phyloP scores from a whole-genome alignment of 768 basidiomycete species.

The Pisolithus microcarpus region DNA sequence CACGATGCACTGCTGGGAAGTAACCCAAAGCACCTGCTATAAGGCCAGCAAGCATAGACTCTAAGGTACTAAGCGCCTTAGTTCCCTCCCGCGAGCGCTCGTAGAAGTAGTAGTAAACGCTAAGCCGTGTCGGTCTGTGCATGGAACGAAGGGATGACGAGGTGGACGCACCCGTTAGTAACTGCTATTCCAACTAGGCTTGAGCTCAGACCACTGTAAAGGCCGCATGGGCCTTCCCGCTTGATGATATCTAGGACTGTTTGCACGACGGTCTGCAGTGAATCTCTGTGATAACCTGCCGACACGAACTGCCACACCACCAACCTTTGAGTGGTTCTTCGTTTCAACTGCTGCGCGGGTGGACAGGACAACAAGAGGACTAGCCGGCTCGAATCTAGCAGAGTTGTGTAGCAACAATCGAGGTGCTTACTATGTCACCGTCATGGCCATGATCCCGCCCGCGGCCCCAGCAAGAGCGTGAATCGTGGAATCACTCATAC shows the following conservation, averaged over 20 bases:
- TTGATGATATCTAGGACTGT: slow-evolving; percentile 70
- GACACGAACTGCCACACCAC: neutral
- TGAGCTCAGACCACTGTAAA: slow-evolving; percentile 84
- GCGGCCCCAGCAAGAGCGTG: slow-evolving; percentile 86
- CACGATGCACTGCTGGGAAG: neutral
- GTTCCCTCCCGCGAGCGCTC: slow-evolving; percentile 59
- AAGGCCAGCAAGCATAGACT: slow-evolving; percentile 83
- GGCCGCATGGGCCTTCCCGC: slow-evolving; percentile 73
- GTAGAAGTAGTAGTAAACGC: slow-evolving; percentile 92
- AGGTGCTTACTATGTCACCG: slow-evolving; percentile 67
- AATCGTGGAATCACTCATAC: slow-evolving; percentile 72
- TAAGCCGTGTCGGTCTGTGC: slow-evolving; percentile 21
- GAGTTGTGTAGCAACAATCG: neutral
- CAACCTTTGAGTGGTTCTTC: slow-evolving; percentile 64
- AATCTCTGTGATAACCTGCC: slow-evolving; percentile 5
- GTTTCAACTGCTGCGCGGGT: slow-evolving; percentile 91
- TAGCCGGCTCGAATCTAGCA: slow-evolving; percentile 23
- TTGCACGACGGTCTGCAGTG: slow-evolving; percentile 51
- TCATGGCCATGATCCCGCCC: slow-evolving; percentile 88
- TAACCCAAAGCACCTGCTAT: slow-evolving; percentile 58
- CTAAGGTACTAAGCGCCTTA: slow-evolving; percentile 74
- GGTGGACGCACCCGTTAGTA: slow-evolving; percentile 72
- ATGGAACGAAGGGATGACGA: neutral
- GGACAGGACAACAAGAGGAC: slow-evolving; percentile 87
- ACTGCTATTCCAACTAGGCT: slow-evolving; percentile 86